Evolutionary conservation across 2,329 filamentous ascomycete genomes (phyloP).

Genomic region (Apiospora saccharicola): DNA sequence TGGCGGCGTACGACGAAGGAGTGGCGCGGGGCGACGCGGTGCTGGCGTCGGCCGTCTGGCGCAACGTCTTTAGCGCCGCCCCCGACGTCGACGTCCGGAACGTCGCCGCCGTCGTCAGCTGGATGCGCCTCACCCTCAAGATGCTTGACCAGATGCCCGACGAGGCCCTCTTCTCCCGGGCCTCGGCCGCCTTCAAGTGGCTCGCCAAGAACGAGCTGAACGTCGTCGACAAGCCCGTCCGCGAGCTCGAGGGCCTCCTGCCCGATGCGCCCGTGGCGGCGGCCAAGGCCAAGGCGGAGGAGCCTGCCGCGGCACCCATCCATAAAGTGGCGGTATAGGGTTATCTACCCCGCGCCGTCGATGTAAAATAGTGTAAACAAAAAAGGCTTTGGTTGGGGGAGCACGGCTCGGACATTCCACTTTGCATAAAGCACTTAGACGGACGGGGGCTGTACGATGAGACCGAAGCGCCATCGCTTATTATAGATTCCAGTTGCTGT

Average conservation of each 20-base stretch:
- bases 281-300: not conserved
- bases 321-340: slow-evolving; percentile 30
- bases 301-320: not conserved
- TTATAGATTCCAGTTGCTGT: not conserved
- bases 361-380: slow-evolving; percentile 19
- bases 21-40: slow-evolving; percentile 79
- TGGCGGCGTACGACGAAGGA: slow-evolving; percentile 86
- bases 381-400: slow-evolving; percentile 7
- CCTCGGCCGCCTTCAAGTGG: slow-evolving; percentile 52
- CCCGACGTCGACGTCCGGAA: slow-evolving; percentile 58
- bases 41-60: slow-evolving; percentile 85
- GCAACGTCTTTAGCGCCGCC: slow-evolving; percentile 84
- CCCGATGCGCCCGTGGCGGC: slow-evolving; percentile 28
- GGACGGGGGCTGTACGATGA: not conserved
- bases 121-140: slow-evolving; percentile 59
- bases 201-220: slow-evolving; percentile 46
- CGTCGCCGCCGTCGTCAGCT: slow-evolving; percentile 62
- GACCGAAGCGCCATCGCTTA: not conserved
- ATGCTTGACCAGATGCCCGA: slow-evolving; percentile 60
- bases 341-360: not conserved
- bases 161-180: slow-evolving; percentile 44
- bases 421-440: slow-evolving; percentile 11
- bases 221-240: slow-evolving; percentile 50
- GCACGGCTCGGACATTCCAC: slow-evolving; percentile 6
- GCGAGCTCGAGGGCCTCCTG: slow-evolving; percentile 47